phyloP scores from a whole-genome alignment of 306 rosid species.

The Luffa aegyptiaca region DNA sequence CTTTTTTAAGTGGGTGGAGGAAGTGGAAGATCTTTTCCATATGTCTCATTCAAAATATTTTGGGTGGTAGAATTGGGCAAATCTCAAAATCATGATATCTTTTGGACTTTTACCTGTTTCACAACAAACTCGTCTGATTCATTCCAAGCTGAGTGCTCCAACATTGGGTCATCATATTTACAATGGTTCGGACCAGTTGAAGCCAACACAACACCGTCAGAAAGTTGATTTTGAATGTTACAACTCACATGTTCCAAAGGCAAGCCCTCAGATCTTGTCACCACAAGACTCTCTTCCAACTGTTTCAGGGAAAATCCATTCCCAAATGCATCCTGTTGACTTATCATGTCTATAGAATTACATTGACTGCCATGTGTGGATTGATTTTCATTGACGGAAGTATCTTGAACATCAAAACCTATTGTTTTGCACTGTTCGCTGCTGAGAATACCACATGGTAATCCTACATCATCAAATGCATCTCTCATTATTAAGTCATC shows the following conservation, averaged over 20 bases:
- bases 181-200: constrained; percentile 14
- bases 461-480: constrained; percentile 69
- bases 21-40: background rate
- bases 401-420: constrained; percentile 29
- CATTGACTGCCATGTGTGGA: constrained; percentile 16
- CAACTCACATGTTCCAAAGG: constrained; percentile 19
- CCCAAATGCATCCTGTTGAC: constrained; percentile 24
- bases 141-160: constrained; percentile 15
- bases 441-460: constrained; percentile 22
- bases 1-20: background rate
- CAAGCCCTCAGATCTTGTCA: constrained; percentile 15
- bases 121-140: constrained; percentile 16
- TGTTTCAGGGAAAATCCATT: constrained; percentile 19
- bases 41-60: background rate
- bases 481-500: constrained; percentile 60
- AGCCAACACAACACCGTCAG: constrained; percentile 16
- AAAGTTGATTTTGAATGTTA: constrained; percentile 28
- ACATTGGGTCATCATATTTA: constrained; percentile 6
- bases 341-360: constrained; percentile 10
- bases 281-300: constrained; percentile 17
- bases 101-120: constrained; percentile 30
- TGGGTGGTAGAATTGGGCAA: background rate
- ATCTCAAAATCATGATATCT: background rate
- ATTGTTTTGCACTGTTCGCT: constrained; percentile 20
- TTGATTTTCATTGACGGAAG: constrained; percentile 25